Evolutionary conservation across 306 rosid species (phyloP), one percentile per base, ranked within the genome.

Genomic region (Pyrus pyrifolia): DNA sequence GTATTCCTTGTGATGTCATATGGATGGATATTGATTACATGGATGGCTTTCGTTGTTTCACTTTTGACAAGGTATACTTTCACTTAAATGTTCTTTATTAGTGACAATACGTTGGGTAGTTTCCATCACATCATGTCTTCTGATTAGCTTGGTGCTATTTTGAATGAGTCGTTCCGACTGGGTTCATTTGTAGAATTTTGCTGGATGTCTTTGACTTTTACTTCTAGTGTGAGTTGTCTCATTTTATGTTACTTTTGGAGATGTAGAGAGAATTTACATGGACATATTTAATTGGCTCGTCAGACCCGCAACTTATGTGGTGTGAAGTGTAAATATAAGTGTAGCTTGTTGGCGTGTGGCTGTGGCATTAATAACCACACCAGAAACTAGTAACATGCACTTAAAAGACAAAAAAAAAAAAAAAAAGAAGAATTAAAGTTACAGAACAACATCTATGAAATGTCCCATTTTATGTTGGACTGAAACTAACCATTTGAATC

Each of bases 11-110:
- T 77, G 98, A 93, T 67, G 97, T 90, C 70, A 71, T 93, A 82
- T 93, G 98, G 98, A 91, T 93, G 96, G 98, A 91, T 72, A 91
- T 90, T 4, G 93, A 90, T 87, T 93, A 91, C 90, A 93, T 93
- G 98, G 97, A 93, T 83, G 94, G 93, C 57, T 91, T 91, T 85
- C 94, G 97, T 57, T 90, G 96, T 86, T 93, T 90, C 83, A 93
- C 97, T 85, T 91, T 90, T 69, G 91, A 93, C 85, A 82, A 86
- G 93, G 98, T 78, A 84, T 70, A 82, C 61, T 67, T 71, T 76
- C 59, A 25, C 58, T 42, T 76, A 29, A 38, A 7, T 55, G 62
- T 17, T 51, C 40, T 62, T 57, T 33, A 11, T 40, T 12, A 12
- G 25, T 46, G 76, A 33, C 38, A 35, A 17, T 74, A 11, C 58